Conservation (phyloP, 2,329 filamentous ascomycete genomes). For the Sphaceloma murrayae region DNA sequence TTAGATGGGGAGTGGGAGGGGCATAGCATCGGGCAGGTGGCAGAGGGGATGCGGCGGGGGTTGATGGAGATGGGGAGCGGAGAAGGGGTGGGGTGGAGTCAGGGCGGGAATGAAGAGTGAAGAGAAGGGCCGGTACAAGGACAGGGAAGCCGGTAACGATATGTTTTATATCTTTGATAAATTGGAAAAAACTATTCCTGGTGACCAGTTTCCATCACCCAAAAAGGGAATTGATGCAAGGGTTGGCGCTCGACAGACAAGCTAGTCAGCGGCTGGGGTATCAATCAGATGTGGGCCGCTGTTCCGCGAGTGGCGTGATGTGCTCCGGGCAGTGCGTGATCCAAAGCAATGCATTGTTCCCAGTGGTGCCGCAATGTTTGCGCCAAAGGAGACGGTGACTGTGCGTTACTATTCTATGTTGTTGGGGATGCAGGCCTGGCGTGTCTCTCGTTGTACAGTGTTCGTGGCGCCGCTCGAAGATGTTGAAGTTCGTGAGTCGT, state of each 20-base stretch:
- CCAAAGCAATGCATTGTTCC: slow-evolving; percentile 7
- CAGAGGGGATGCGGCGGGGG: slow-evolving; percentile 54
- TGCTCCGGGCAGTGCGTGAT: neutral
- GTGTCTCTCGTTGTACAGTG: slow-evolving; percentile 4
- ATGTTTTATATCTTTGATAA: no score
- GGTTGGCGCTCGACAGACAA: no score
- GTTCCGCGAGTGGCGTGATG: slow-evolving; percentile 5
- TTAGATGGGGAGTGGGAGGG: slow-evolving; percentile 34
- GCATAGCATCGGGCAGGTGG: slow-evolving; percentile 34
- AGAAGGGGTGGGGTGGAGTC: slow-evolving; percentile 44
- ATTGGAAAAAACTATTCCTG: no score
- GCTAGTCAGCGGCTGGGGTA: no score
- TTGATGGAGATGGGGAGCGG: slow-evolving; percentile 53
- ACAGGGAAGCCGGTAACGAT: neutral
- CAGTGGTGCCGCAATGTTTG: neutral
- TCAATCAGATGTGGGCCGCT: slow-evolving; percentile 3
- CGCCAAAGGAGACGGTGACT: neutral
- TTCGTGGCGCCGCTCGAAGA: neutral
- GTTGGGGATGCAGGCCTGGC: neutral
- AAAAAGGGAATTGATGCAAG: no score
- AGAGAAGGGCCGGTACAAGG: neutral
- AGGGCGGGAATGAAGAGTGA: neutral
- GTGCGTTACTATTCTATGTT: slow-evolving; percentile 10
- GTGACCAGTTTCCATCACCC: no score
- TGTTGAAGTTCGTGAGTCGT: slow-evolving; percentile 12